Evolutionary conservation across 768 basidiomycete genomes (phyloP).

Genomic region (Rickenella mellea): DNA sequence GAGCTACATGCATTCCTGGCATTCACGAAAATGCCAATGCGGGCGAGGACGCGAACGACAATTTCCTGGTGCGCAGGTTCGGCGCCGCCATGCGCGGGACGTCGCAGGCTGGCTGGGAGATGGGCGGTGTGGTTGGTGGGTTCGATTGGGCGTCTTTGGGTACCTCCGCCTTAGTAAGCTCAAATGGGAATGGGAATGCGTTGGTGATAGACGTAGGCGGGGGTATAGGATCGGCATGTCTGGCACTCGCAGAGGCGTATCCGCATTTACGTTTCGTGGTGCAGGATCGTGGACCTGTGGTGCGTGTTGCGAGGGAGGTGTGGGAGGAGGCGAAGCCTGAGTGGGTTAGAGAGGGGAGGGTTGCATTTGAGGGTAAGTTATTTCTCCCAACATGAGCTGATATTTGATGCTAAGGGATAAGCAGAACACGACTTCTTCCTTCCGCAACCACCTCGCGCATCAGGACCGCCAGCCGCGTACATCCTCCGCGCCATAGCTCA

Average conservation of each 20-base stretch:
- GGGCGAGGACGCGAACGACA: constrained; percentile 4
- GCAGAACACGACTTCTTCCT: constrained; percentile 70
- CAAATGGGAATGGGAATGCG: too few relatives aligned
- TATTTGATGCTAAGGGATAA: background rate
- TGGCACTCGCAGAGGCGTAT: constrained; percentile 22
- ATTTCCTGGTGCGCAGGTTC: background rate
- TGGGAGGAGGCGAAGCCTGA: constrained; percentile 50
- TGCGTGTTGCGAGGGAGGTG: constrained; percentile 3
- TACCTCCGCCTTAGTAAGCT: constrained; percentile 15
- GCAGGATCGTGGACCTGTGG: constrained; percentile 18
- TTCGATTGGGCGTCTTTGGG: constrained; percentile 26
- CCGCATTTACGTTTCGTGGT: constrained; percentile 27
- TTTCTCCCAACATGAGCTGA: background rate
- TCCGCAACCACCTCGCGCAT: constrained; percentile 33
- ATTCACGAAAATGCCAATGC: too few relatives aligned
- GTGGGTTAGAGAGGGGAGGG: constrained; percentile 43
- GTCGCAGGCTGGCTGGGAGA: background rate
- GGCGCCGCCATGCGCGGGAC: constrained; percentile 1
- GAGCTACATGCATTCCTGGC: too few relatives aligned
- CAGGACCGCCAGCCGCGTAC: constrained; percentile 47
- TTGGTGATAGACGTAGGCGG: constrained; percentile 35
- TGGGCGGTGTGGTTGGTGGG: background rate
- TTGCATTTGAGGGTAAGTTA: constrained; percentile 40
- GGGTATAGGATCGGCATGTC: constrained; percentile 26
- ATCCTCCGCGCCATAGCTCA: constrained; percentile 65